phyloP scores from a whole-genome alignment of 495 filamentous ascomycete species.

The Tricharina praecox region DNA sequence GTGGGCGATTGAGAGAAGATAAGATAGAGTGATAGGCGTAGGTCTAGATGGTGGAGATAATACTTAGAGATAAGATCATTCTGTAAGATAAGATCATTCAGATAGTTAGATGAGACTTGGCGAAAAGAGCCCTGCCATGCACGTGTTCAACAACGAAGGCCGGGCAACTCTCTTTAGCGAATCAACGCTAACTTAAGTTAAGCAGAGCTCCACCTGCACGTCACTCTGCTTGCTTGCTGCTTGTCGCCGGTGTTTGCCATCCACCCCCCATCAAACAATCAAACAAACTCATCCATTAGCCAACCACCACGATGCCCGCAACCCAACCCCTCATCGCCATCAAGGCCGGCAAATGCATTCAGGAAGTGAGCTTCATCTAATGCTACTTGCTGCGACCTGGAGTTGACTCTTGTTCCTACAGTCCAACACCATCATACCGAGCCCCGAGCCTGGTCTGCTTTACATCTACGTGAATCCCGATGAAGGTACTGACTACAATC shows the following conservation, averaged over 20 bases:
- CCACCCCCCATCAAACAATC: background rate
- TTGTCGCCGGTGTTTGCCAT: background rate
- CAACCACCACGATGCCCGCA: slow-evolving; percentile 13
- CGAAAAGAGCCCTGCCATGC: too few relatives aligned
- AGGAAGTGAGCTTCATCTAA: too few relatives aligned
- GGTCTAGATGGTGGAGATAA: slow-evolving; percentile 1
- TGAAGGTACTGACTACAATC: slow-evolving; percentile 48
- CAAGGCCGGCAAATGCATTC: slow-evolving; percentile 83
- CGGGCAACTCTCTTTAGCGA: background rate
- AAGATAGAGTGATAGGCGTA: too few relatives aligned
- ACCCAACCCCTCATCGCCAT: slow-evolving; percentile 69
- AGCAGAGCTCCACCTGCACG: too few relatives aligned
- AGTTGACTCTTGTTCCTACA: too few relatives aligned
- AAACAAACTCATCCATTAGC: background rate
- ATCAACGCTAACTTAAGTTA: too few relatives aligned
- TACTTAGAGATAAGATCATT: background rate
- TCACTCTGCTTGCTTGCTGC: background rate
- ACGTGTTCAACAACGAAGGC: background rate
- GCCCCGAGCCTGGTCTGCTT: slow-evolving; percentile 63
- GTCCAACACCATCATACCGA: slow-evolving; percentile 50
- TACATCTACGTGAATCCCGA: slow-evolving; percentile 64
- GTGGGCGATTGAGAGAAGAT: background rate
- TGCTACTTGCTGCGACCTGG: too few relatives aligned
- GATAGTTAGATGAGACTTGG: too few relatives aligned
- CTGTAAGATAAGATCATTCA: too few relatives aligned